Evolutionary conservation across 768 basidiomycete genomes (phyloP), one percentile per base, ranked within the genome.

Genomic region (Mycena vulgaris): DNA sequence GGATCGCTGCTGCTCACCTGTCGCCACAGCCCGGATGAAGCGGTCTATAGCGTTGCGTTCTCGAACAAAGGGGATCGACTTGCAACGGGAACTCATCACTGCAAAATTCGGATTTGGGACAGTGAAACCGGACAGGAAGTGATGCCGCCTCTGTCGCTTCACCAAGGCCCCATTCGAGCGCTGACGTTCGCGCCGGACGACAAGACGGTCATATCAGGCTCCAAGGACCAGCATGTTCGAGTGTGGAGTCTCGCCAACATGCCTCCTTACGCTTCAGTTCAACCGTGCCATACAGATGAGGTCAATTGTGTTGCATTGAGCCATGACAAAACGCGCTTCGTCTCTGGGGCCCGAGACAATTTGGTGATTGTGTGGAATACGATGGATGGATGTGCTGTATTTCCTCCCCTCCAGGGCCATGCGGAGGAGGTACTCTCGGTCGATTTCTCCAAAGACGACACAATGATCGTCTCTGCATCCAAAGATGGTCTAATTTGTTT

Each of bases 311-410:
- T 62, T 40, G 31, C 61, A 14, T 25, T 62, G 7, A 21, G 21
- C 49, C 61, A 62, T 10, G 48, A 62, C 35, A 37, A 40, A 25
- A 3, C 33, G 10, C 27, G 21, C 10, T 62, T 51, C 28, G 23
- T 51, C 8, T 51, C 61, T 8, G 61, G 61, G 19, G 35, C 61
- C 8, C 3, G 5, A 27, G 61, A 62, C 19, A 13, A n/a, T 3
- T 51, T 23, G 5, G 7, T 62, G 3, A 52, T 62, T n/a, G 48
- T 62, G 16, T 62, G 61, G 48, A 62, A 62, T 30, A n/a, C 48
- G 21, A 14, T 10, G 5, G 61, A 62, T 25, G 61, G 61, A 52
- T 17, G 25, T 3, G 35, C 61, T 3, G 31, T 16, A 11, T 52
- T 62, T 40, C 47, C 60, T 7, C 47, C 49, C 5, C 14, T 52